Base-by-base conservation (phyloP, 352 stramenopile species). In the Globisporangium abappressorium region DNA sequence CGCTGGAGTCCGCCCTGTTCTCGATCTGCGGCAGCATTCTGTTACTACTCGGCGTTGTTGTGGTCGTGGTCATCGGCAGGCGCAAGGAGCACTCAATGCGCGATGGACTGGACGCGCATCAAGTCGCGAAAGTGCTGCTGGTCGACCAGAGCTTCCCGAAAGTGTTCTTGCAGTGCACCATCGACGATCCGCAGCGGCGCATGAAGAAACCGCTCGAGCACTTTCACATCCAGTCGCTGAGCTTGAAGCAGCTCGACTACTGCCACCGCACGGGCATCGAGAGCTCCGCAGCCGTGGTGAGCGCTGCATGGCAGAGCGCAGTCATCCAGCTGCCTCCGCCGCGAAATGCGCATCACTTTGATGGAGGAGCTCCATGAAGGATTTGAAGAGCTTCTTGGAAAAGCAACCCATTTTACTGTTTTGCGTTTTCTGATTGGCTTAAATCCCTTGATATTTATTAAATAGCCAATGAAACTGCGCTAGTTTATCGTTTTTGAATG, bases 121-220 rank as follows among this genome's bases (percentile, higher is more conserved):
- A 74, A 41, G 73, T 84, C 57, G 77, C 72, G 24, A 78, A 79
- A 53, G 70, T 81, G 75, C 68, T 82, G 64, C 68, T 84, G 6
- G 68, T 79, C 14, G 74, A 79, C 36, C 49, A 64, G 9, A 73
- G 64, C 34, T 80, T 80, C 46, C 75, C 72, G 5, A 76, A 64
- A 30, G 33, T 75, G 61, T 73, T 81, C 64, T 63, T 84, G 51
- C 61, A 80, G 57, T 84, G 75, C 65, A 70, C 69, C n/a, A 30
- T 83, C 33, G 62, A 72, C 38, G 68, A 73, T 41, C 58, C 61
- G 3, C 54, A 41, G 2, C n/a, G 26, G 5, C 54, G 43, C 24
- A 55, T 38, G 24, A 65, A 54, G 15, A 62, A 65, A 6, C 75
- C 72, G 7, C 62, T 82, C 9, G 62, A 76, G 43, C 41, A 54